phyloP scores from a whole-genome alignment of 1,139 yeast species.

The Zygosaccharomyces sapae region DNA sequence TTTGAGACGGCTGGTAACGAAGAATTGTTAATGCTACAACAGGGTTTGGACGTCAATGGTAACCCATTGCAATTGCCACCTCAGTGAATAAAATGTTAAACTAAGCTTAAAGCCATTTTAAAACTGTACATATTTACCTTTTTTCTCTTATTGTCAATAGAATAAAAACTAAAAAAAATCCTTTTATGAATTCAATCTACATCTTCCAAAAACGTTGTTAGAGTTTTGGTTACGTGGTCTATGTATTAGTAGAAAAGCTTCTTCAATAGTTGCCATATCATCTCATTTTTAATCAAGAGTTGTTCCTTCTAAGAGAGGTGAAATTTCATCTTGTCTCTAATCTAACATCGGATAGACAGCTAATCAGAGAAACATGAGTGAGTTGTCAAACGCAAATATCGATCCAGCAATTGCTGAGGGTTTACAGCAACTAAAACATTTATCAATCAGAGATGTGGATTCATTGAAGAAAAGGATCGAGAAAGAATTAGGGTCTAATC shows the following conservation, averaged over 20 bases:
- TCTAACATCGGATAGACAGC: too few species aligned
- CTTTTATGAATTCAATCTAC: neutral
- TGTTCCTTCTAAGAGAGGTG: too few species aligned
- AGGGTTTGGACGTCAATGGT: constrained; percentile 80
- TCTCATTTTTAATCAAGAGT: too few species aligned
- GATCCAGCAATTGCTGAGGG: constrained; percentile 9
- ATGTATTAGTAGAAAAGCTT: too few species aligned
- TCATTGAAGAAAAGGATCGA: constrained; percentile 23
- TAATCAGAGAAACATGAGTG: neutral
- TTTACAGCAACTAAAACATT: constrained; percentile 5
- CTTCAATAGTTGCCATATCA: too few species aligned
- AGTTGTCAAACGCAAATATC: constrained; percentile 9
- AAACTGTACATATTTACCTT: constrained; percentile 9
- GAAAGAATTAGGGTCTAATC: constrained; percentile 19
- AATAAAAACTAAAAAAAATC: neutral
- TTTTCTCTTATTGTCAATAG: constrained; percentile 11
- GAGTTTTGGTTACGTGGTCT: neutral
- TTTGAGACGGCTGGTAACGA: constrained; percentile 93
- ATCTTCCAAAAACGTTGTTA: neutral
- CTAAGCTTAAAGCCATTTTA: neutral
- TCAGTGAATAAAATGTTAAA: constrained; percentile 8
- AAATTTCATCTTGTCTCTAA: too few species aligned
- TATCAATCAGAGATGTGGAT: constrained; percentile 14
- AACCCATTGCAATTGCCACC: constrained; percentile 64
- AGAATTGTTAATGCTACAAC: constrained; percentile 71